Base-by-base conservation (phyloP, 176 grass and related monocot genomes). In the Microstegium vimineum region DNA sequence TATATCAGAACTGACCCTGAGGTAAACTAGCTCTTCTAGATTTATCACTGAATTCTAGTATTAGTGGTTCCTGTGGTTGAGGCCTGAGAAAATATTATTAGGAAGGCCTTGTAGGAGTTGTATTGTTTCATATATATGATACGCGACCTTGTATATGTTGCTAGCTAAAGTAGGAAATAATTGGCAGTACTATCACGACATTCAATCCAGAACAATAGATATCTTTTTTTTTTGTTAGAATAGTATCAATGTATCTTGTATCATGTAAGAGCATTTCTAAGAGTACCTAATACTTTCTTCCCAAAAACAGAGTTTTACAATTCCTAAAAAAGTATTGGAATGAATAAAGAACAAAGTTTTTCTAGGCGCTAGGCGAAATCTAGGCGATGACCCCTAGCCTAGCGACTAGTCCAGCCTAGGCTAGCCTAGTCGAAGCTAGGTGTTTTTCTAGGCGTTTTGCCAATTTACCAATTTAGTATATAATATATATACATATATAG, bases 1-100 rank as follows among this genome's bases (percentile, higher is more conserved):
- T 89, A 85, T 76, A 37, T 94, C 67, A 94, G 47, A 88, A 94
- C 87, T 81, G 25, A 83, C 80, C 89, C 85, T 16, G 87, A 92
- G 92, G 92, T 94, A 92, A 88, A 77, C 17, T 38, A 65, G 30
- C 22, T 81, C 28, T 67, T 70, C 42, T 69, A 37, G 23, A 74
- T 16, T 59, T 80, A 46, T 46, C 22, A 74, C 12, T 43, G 31
- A 57, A 33, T 77, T 33, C 66, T 88, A 69, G 12, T 60, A 22
- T 71, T 83, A 77, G 62, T 51, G 9, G 9, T 84, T 68, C 62
- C 68, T 69, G 36, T 80, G 28, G 38, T 68, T 81, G 43, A 68
- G n/a, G 36, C 67, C n/a, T 78, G 28, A 66, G 31, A 35, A 63
- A 87, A 79, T 28, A 1, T 28, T 73, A 41, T 56, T 71, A 56